phyloP scores from a whole-genome alignment of 179 eudicot species.

The Heliamphora pulchella region DNA sequence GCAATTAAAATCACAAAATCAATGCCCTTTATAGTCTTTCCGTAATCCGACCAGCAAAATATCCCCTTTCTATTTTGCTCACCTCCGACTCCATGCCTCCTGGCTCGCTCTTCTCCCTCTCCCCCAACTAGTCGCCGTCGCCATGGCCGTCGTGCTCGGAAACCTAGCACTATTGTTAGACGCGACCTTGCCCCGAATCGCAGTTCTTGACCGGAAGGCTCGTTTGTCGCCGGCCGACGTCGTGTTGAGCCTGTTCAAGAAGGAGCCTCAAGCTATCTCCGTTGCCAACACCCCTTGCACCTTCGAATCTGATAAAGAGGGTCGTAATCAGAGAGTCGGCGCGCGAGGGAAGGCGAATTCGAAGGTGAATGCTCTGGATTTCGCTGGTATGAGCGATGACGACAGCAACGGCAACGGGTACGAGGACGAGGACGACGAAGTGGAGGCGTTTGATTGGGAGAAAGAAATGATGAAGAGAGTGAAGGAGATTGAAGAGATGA shows the following conservation, averaged over 20 bases:
- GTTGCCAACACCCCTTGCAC: not conserved
- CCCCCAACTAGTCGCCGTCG: slow-evolving; percentile 12
- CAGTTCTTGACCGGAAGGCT: slow-evolving; percentile 34
- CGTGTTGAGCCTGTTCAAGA: slow-evolving; percentile 43
- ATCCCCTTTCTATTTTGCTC: not conserved
- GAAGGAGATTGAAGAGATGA: slow-evolving; percentile 66
- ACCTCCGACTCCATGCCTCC: not conserved
- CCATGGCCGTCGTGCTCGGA: slow-evolving; percentile 56
- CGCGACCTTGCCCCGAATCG: slow-evolving; percentile 29
- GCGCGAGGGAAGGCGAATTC: slow-evolving; percentile 43
- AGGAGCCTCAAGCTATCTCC: slow-evolving; percentile 24
- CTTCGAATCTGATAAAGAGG: slow-evolving; percentile 12
- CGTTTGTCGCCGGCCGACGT: slow-evolving; percentile 51
- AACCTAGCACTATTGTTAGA: slow-evolving; percentile 48
- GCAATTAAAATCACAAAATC: not conserved
- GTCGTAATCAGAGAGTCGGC: slow-evolving; percentile 18
- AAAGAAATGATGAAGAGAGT: slow-evolving; percentile 73
- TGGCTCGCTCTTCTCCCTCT: not conserved
- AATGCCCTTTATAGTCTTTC: slow-evolving; percentile 11
- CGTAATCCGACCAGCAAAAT: not conserved
- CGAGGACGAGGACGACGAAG: slow-evolving; percentile 39
- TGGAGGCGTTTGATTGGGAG: slow-evolving; percentile 53
- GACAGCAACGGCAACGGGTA: slow-evolving; percentile 46
- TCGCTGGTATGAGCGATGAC: slow-evolving; percentile 55
- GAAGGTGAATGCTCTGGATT: slow-evolving; percentile 52